These are phyloP conservation scores for Leishmania mexicana DNA, from an alignment of 208 protist species.

Conservation along the genomic window DNA sequence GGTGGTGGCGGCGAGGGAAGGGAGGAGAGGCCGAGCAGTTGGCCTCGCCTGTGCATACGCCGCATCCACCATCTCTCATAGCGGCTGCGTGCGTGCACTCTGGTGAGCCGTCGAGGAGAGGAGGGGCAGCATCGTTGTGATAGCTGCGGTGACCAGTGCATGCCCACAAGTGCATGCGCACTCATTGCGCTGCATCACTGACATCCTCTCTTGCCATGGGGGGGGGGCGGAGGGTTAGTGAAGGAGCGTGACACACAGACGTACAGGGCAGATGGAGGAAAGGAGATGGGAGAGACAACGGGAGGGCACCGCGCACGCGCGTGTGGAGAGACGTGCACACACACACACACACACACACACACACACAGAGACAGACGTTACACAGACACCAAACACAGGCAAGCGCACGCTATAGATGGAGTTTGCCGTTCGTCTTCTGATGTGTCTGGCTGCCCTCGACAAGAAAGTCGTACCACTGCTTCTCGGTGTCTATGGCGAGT, in stretches of 20 bases:
- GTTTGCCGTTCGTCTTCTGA: conserved; percentile 48
- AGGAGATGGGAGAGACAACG: neutral
- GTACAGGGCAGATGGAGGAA: neutral
- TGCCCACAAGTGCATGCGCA: neutral
- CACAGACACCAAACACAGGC: neutral
- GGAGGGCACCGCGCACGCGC: neutral
- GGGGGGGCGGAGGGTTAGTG: neutral
- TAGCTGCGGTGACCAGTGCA: neutral
- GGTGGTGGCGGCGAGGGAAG: neutral
- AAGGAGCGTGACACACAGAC: neutral
- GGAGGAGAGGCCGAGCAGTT: neutral
- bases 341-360: neutral
- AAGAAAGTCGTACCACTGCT: conserved; percentile 84
- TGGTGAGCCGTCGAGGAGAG: neutral
- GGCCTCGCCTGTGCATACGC: neutral
- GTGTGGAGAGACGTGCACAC: neutral
- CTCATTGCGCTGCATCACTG: neutral
- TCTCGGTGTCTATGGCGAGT: conserved; percentile 66
- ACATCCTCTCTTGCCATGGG: too few relatives aligned
- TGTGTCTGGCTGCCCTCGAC: conserved; percentile 62
- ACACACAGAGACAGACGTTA: conserved; percentile 14
- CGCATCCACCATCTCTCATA: neutral
- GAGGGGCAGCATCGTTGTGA: neutral
- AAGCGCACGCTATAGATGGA: conserved; percentile 44
- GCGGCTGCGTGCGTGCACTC: neutral